These are phyloP conservation scores for Trapa incisa DNA, from an alignment of 345 rosid species.

Conservation along the genomic window DNA sequence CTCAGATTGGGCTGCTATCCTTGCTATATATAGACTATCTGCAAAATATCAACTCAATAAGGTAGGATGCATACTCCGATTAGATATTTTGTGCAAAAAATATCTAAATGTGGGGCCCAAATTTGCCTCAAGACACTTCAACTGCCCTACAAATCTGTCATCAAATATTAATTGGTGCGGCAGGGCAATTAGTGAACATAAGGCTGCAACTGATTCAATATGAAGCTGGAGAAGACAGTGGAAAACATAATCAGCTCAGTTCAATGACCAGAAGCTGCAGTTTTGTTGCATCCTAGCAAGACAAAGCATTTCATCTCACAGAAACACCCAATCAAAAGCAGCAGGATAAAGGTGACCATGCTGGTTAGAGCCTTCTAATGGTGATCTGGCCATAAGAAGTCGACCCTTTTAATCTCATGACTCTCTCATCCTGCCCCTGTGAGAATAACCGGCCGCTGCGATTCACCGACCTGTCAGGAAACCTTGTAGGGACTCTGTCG, in stretches of 20 bases:
- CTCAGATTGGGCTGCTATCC: too few relatives aligned
- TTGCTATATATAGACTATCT: too few relatives aligned
- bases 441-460: slow-evolving; percentile 29
- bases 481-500: slow-evolving; percentile 78
- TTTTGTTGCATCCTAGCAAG: background rate
- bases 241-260: background rate
- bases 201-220: too few relatives aligned
- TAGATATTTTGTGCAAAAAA: too few relatives aligned
- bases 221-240: too few relatives aligned
- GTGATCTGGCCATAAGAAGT: background rate
- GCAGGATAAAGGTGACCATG: background rate
- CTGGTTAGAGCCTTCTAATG: background rate
- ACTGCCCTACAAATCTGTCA: too few relatives aligned
- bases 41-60: too few relatives aligned
- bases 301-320: background rate
- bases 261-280: background rate
- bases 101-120: too few relatives aligned
- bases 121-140: too few relatives aligned
- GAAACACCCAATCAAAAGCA: background rate
- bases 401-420: background rate
- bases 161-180: too few relatives aligned
- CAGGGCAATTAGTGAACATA: too few relatives aligned
- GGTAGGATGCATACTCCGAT: too few relatives aligned
- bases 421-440: background rate
- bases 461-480: slow-evolving; percentile 44